A percentile compares a stretch with the other conserved stretches of the same genome.
These are phyloP conservation scores for Phaeosphaeria sp. DNA, from an alignment of 2,329 filamentous ascomycete species.

Conservation along the genomic window DNA sequence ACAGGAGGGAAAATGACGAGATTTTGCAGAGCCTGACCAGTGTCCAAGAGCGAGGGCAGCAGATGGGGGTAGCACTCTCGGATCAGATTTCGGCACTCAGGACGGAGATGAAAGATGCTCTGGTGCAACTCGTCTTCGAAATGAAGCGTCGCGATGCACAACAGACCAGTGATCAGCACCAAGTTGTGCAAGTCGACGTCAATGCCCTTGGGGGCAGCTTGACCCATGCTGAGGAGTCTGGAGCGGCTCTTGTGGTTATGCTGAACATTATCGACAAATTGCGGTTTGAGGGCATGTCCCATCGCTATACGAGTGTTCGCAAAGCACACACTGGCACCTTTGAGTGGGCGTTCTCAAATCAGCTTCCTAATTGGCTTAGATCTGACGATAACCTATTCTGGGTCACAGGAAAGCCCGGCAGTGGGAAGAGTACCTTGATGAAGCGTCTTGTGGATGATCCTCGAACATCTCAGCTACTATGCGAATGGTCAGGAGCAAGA, in stretches of 20 bases:
- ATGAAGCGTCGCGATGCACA: not conserved
- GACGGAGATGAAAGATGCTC: not conserved
- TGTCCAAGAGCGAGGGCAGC: not conserved
- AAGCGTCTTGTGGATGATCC: conserved; percentile 10
- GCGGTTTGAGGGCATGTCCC: conserved; percentile 3
- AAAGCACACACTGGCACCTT: conserved; percentile 11
- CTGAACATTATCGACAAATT: conserved; percentile 1
- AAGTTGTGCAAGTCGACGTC: not conserved
- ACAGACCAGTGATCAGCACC: not conserved
- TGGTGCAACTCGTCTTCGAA: not conserved
- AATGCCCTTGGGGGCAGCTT: not conserved
- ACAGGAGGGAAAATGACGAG: not conserved
- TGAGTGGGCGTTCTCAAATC: conserved; percentile 8
- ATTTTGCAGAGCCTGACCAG: not conserved
- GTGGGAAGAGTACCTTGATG: conserved; percentile 59
- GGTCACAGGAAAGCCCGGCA: conserved; percentile 55
- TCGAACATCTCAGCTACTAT: conserved; percentile 1
- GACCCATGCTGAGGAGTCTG: not conserved
- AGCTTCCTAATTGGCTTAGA: conserved; percentile 19
- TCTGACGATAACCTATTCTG: conserved; percentile 22
- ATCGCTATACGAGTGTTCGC: conserved; percentile 5
- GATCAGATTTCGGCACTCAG: not conserved
- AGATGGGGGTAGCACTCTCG: not conserved
- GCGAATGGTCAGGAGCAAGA: not conserved
- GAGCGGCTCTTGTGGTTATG: not conserved